A percentile compares a stretch with the other conserved stretches of the same genome.
phyloP scores from a whole-genome alignment of 768 basidiomycete genomes.

The Kockovaella imperatae region DNA sequence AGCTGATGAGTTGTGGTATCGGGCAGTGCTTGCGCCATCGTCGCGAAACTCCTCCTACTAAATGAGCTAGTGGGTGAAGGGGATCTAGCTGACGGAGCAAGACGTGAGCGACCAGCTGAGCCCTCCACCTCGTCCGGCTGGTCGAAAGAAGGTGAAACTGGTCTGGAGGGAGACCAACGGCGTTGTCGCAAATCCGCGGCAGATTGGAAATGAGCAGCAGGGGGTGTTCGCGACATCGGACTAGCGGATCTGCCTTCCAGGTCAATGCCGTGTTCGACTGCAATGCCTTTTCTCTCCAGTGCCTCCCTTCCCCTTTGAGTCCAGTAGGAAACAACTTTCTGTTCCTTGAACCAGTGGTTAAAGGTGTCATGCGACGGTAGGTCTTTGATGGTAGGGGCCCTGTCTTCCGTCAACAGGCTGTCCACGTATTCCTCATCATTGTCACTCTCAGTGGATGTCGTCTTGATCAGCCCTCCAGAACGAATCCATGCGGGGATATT shows the following conservation, averaged over 20 bases:
- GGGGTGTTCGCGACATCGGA: not conserved
- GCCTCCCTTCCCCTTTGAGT: constrained; percentile 19
- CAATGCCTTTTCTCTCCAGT: constrained; percentile 23
- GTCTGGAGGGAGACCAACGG: too few relatives aligned
- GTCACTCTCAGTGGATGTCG: not conserved
- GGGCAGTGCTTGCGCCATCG: too few relatives aligned
- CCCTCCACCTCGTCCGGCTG: too few relatives aligned
- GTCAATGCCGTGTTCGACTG: constrained; percentile 11
- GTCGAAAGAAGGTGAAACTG: too few relatives aligned
- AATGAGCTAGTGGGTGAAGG: too few relatives aligned
- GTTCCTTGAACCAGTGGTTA: constrained; percentile 25
- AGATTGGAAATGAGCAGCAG: not conserved
- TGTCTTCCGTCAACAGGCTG: not conserved
- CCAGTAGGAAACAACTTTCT: constrained; percentile 17
- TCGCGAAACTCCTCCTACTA: too few relatives aligned
- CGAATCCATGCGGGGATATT: constrained; percentile 41
- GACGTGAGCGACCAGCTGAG: too few relatives aligned
- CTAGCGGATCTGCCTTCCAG: too few relatives aligned
- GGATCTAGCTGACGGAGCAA: too few relatives aligned
- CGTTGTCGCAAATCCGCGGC: too few relatives aligned
- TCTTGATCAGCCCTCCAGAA: constrained; percentile 24
- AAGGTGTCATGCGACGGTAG: constrained; percentile 25
- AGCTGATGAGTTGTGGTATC: too few relatives aligned
- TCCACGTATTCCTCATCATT: not conserved
- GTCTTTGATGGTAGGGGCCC: constrained; percentile 4